Evolutionary conservation across 2,329 filamentous ascomycete species (phyloP).

Genomic region (Penicillium sp.): DNA sequence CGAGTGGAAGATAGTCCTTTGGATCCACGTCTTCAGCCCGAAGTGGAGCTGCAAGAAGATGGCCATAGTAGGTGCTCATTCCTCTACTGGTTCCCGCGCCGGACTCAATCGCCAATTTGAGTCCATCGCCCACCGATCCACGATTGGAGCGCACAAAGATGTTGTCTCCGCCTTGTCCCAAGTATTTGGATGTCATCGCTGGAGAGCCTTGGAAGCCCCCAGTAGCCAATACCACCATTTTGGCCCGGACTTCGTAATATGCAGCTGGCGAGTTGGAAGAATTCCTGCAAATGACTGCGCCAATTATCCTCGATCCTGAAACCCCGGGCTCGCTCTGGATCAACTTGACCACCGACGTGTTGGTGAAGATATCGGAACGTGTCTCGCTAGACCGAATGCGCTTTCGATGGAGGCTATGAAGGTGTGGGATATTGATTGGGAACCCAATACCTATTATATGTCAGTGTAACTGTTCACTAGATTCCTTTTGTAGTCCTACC

Average conservation of each 20-base stretch:
- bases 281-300: slow-evolving; percentile 17
- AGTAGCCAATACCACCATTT: slow-evolving; percentile 20
- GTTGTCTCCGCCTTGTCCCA: slow-evolving; percentile 21
- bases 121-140: slow-evolving; percentile 22
- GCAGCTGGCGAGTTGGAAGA: background rate
- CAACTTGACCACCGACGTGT: slow-evolving; percentile 18
- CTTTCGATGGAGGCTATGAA: slow-evolving; percentile 15
- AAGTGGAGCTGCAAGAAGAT: slow-evolving; percentile 22
- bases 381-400: slow-evolving; percentile 16
- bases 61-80: slow-evolving; percentile 24
- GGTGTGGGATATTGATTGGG: slow-evolving; percentile 20
- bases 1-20: slow-evolving; percentile 19
- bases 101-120: slow-evolving; percentile 16
- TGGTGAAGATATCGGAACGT: slow-evolving; percentile 16
- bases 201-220: slow-evolving; percentile 23
- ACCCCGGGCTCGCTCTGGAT: slow-evolving; percentile 17
- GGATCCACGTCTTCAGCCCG: slow-evolving; percentile 18
- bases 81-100: slow-evolving; percentile 22
- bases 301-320: slow-evolving; percentile 17
- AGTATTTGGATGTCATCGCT: slow-evolving; percentile 15
- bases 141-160: slow-evolving; percentile 23
- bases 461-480: background rate
- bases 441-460: slow-evolving; percentile 19
- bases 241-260: slow-evolving; percentile 16
- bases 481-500: slow-evolving; percentile 9